Evolutionary conservation across 2,329 filamentous ascomycete genomes (phyloP), one percentile per base, ranked within the genome.

Genomic region (Ramularia collo-cygni): DNA sequence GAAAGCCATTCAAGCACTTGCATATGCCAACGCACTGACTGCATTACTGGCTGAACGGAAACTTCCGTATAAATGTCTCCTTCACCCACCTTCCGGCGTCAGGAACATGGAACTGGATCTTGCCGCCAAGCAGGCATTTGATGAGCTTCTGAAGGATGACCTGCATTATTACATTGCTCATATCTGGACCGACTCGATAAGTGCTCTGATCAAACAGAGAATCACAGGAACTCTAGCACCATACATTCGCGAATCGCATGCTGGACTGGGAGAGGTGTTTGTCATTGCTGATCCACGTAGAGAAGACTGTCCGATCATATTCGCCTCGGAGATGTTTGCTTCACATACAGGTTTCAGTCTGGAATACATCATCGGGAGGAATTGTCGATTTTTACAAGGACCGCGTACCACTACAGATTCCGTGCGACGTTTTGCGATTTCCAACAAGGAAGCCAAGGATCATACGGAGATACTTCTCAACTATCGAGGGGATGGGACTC

Each of bases 381-480:
- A 89, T 48, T 88, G 83, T 51, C 76, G 84, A 6, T 87, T 88
- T 51, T 71, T 89, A 1, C 83, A 88, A 57, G 84, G 84, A 0
- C 82, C 82, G 0, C 76, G 74, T 51, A 87, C 83, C 4, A 82
- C 81, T 47, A 67, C 67, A 0, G 70, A 73, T 44, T 82, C 77
- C 35, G 68, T 83, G 0, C 62, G 68, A 40, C 69, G 84, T 38
- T 65, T 89, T 8, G 68, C 73, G 19, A 73, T 81, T 28, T 77
- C 77, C 19, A 63, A 83, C 9, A 60, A 68, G 8, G 74, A 70
- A 1, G 79, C 79, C 9, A 71, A 75, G 47, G 83, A 87, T 51
- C 76, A 81, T 48, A 83, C 74, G 36, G 84, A 89, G 52, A 75
- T 84, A 0, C 77, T 89, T 38, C 63, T 89, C 24, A 88, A 89